phyloP scores from a whole-genome alignment of 192 early-diverging fungal genomes.

The Coemansia sp. region DNA sequence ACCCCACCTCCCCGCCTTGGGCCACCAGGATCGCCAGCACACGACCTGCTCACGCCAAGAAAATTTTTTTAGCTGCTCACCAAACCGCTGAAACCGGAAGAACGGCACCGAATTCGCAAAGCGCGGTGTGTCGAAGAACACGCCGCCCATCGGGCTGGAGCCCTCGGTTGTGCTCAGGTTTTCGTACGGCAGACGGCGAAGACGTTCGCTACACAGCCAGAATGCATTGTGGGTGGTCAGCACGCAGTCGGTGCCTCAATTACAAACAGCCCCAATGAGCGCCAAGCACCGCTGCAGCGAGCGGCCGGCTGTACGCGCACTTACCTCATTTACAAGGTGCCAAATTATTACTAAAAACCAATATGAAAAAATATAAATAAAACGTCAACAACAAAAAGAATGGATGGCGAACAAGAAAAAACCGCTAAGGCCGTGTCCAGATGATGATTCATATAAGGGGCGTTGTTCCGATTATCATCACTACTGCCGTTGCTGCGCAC shows the following conservation, averaged over 20 bases:
- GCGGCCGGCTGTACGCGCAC: neutral
- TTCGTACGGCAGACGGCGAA: conserved; percentile 45
- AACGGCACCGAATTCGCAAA: conserved; percentile 52
- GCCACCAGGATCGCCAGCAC: conserved; percentile 16
- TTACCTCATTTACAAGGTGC: conserved; percentile 1
- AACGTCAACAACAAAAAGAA: neutral
- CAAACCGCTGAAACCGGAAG: conserved; percentile 49
- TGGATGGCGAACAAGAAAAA: neutral
- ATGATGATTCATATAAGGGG: neutral
- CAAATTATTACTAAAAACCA: neutral
- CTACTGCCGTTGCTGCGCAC: neutral
- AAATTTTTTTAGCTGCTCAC: conserved; percentile 14
- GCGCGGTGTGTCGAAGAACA: conserved; percentile 50
- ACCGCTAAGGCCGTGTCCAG: neutral
- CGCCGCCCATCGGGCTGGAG: conserved; percentile 43
- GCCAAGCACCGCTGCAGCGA: neutral
- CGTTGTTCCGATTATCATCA: neutral
- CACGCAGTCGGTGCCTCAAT: no score
- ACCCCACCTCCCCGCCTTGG: no score
- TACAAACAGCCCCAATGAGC: neutral
- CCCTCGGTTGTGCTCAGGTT: conserved; percentile 40
- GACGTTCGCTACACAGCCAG: conserved; percentile 31
- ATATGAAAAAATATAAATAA: neutral
- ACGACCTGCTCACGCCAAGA: conserved; percentile 1
- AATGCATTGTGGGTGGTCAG: neutral